Conservation (phyloP, 768 basidiomycete genomes). For the Xerocomus brunneocitrinus region DNA sequence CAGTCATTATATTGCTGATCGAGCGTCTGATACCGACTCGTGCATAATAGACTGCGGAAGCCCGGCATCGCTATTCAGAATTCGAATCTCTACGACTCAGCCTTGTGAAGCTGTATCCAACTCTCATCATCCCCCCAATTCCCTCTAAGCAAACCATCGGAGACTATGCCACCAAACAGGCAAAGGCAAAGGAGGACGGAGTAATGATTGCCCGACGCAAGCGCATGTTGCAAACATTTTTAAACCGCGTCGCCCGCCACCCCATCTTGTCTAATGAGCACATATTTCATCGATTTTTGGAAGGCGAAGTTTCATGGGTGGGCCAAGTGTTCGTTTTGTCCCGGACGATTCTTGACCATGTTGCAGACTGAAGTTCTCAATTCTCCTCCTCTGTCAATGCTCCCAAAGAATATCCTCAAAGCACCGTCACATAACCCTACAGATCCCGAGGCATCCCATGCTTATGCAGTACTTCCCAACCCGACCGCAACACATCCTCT, state of each 20-base stretch:
- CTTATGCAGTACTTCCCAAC: conserved; percentile 83
- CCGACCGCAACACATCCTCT: conserved; percentile 86
- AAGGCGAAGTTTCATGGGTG: conserved; percentile 96
- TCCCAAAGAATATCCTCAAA: conserved; percentile 95
- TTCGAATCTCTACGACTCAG: conserved; percentile 89
- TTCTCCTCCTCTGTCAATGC: conserved; percentile 82
- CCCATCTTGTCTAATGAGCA: conserved; percentile 96
- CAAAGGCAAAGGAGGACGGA: conserved; percentile 93
- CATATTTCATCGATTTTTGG: conserved; percentile 93
- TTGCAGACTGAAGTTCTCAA: conserved; percentile 83
- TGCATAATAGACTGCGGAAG: conserved; percentile 61
- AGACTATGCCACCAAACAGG: conserved; percentile 96
- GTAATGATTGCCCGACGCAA: conserved; percentile 88
- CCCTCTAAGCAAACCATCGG: conserved; percentile 94
- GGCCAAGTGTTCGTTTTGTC: conserved; percentile 20
- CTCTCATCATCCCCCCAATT: conserved; percentile 94
- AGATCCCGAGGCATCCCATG: conserved; percentile 62
- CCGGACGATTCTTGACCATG: conserved; percentile 4
- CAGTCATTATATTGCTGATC: conserved; percentile 2
- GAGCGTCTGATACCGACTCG: conserved; percentile 8
- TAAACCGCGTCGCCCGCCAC: conserved; percentile 85
- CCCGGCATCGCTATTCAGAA: conserved; percentile 92
- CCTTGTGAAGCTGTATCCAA: conserved; percentile 87
- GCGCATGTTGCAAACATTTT: conserved; percentile 92
- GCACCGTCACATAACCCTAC: conserved; percentile 95